A percentile compares a stretch with the other conserved stretches of the same genome.
phyloP scores from a whole-genome alignment of 805 yeast species.

The Spathaspora sp. region DNA sequence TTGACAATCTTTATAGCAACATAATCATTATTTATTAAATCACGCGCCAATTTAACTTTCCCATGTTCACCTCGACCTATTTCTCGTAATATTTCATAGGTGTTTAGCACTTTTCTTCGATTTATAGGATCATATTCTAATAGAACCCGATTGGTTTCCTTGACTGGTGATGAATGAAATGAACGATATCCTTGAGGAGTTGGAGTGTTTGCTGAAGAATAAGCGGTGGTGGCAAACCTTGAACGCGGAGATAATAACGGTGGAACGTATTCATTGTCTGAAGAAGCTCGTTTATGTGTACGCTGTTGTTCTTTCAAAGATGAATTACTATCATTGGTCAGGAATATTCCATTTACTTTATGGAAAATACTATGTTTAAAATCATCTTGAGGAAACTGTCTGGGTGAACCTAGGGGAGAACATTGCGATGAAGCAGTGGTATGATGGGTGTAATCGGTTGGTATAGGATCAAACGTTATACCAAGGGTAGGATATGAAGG shows the following conservation, averaged over 20 bases:
- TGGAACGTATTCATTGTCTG: background rate
- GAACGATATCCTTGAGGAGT: constrained; percentile 3
- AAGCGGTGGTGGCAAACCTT: constrained; percentile 3
- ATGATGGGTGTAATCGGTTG: background rate
- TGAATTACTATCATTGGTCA: background rate
- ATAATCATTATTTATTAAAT: constrained; percentile 54
- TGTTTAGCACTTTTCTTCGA: constrained; percentile 76
- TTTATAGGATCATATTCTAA: constrained; percentile 88
- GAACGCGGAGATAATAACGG: constrained; percentile 1
- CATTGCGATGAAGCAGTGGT: background rate
- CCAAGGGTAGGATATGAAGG: background rate
- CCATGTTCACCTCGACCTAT: constrained; percentile 98
- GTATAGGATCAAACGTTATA: background rate
- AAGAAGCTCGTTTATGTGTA: background rate
- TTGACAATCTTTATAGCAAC: constrained; percentile 96
- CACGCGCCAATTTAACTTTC: constrained; percentile 89
- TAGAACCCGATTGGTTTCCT: constrained; percentile 76
- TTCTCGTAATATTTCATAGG: constrained; percentile 84
- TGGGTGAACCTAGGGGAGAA: constrained; percentile 5
- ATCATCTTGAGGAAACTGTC: constrained; percentile 4
- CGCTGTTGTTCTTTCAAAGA: constrained; percentile 4
- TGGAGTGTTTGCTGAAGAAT: constrained; percentile 1
- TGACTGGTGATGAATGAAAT: constrained; percentile 43
- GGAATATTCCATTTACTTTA: background rate
- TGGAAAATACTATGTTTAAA: constrained; percentile 2